A percentile compares a stretch with the other conserved stretches of the same genome.
Evolutionary conservation across 768 basidiomycete species (phyloP).

Genomic region (Termitomyces sp.): DNA sequence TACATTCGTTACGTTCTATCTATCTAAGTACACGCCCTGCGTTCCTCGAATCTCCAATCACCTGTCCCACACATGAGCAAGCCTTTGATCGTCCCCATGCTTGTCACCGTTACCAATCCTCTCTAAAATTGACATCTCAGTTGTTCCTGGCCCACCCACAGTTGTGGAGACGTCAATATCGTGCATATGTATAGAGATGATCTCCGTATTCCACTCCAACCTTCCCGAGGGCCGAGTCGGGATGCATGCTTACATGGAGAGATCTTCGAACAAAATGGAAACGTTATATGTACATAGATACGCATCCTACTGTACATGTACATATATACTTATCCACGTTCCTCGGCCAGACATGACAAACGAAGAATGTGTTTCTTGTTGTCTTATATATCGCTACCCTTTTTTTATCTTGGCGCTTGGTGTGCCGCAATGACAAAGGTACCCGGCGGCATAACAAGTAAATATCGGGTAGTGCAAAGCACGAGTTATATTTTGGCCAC

Average conservation of each 20-base stretch:
- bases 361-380: no score
- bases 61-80: neutral
- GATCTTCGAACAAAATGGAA: no score
- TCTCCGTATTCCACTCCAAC: neutral
- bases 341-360: no score
- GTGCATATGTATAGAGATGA: neutral
- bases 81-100: neutral
- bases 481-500: no score
- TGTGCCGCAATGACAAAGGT: neutral
- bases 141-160: neutral
- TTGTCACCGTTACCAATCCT: neutral
- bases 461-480: no score
- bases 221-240: no score
- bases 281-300: no score
- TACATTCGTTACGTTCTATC: neutral
- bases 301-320: no score
- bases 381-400: no score
- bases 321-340: no score
- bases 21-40: neutral
- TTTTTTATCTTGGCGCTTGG: no score
- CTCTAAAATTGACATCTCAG: neutral
- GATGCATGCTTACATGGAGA: no score
- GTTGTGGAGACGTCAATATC: neutral
- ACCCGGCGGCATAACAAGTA: neutral
- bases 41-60: neutral